A percentile compares a stretch with the other conserved stretches of the same genome.
phyloP scores from a whole-genome alignment of 257 asterid species.

The Nicotiana paniculata region DNA sequence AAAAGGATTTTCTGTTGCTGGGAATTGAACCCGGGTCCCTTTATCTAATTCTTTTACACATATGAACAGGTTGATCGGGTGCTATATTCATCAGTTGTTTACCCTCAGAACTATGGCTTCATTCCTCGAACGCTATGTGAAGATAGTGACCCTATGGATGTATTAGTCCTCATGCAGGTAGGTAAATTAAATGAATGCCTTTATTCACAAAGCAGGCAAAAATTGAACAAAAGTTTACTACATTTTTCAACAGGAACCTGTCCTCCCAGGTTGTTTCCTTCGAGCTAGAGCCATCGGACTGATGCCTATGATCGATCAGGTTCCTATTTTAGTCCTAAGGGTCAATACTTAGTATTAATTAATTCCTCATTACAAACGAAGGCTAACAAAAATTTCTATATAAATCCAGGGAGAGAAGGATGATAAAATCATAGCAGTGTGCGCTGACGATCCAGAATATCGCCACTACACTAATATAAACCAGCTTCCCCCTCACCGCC shows the following conservation, averaged over 20 bases:
- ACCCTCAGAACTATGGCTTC: constrained; percentile 1
- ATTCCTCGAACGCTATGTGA: constrained; percentile 5
- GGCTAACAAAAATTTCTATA: background rate
- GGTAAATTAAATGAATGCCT: background rate
- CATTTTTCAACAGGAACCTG: constrained; percentile 1
- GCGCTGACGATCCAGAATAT: constrained; percentile 4
- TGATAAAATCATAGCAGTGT: constrained; percentile 3
- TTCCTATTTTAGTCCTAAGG: background rate
- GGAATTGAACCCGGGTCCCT: too few relatives aligned
- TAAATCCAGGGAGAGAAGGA: background rate
- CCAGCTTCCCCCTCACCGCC: background rate
- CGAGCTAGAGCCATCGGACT: constrained; percentile 8
- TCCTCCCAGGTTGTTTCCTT: constrained; percentile 4
- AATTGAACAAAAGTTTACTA: background rate
- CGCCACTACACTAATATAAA: background rate
- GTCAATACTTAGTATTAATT: background rate
- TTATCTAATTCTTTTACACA: background rate
- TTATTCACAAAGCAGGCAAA: background rate
- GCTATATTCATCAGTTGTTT: constrained; percentile 2
- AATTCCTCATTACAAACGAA: background rate
- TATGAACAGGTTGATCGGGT: background rate
- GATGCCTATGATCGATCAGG: constrained; percentile 9
- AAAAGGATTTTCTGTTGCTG: too few relatives aligned
- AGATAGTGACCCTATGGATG: constrained; percentile 6
- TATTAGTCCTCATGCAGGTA: constrained; percentile 8